Base-by-base conservation (phyloP, 768 basidiomycete genomes). In the Boletus vermiculosoides region DNA sequence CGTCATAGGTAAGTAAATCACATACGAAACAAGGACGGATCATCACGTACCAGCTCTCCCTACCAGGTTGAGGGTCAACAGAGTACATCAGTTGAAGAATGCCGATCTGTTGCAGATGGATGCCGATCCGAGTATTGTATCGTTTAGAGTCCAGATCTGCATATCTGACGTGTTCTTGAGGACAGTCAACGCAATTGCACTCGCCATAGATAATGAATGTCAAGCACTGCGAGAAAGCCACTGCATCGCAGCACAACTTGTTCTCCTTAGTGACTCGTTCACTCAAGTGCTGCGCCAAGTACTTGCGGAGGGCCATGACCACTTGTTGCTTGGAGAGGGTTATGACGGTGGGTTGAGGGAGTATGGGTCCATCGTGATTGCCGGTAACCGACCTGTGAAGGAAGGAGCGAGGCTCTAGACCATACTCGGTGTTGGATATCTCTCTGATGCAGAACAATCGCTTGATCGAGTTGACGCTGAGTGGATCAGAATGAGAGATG, bases 91-190 rank as follows among this genome's bases (percentile, higher is more conserved):
- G 63, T 34, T 80, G 73, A 33, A 78, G 70, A n/a, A 85, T 80
- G 50, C 74, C 60, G 4, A 85, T 77, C 49, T 84, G 81, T 50
- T 77, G 76, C 2, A 85, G 56, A 59, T 80, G 76, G 20, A 81
- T 64, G 9, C 74, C 68, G 11, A 82, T 64, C 13, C 76, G 74
- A 18, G 58, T 39, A 40, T 79, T 77, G 48, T 76, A 83, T 61
- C 71, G 71, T 13, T 58, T 57, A 2, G 64, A 37, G 31, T 63
- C 66, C 48, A 69, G 54, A 22, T 69, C 58, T 2, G 69, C 45
- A 0, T 63, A 11, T 23, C 47, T 49, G 23, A 72, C 45, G 56
- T 82, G 81, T 15, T 74, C 67, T 33, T 70, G 64, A 1, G 64
- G 66, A 56, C 82, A 83, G 1, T 56, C 40, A 0, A 0, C 4